Evolutionary conservation across 331 rosid species (phyloP), one percentile per base, ranked within the genome.

Genomic region (Ulmus americana): DNA sequence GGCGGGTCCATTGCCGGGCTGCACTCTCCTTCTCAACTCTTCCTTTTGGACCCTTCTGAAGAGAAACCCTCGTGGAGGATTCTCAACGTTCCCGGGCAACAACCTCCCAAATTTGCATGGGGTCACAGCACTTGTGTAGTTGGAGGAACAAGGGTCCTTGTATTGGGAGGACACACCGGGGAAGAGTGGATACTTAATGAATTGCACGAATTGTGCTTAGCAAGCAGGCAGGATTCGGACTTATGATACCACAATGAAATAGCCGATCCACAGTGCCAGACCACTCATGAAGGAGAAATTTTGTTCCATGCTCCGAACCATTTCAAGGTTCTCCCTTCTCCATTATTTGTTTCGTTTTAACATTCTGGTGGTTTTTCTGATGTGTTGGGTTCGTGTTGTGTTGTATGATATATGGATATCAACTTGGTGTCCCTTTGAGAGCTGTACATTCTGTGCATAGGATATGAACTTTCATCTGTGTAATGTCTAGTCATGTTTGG

Each of bases 121-220:
- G 99, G 98, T 41, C 98, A 92, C 70, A 86, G 95, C 79, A 92
- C 98, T 49, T 86, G 96, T 61, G 95, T 94, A 68, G 95, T 94
- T 63, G 97, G 99, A 68, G 99, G 99, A 60, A 90, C 97, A 0
- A 80, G 95, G 71, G 97, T 94, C 55, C 82, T 94, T 72, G 99
- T 90, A 28, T 74, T 94, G 75, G 99, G 99, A 49, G 99, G 99
- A 69, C 83, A 85, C 65, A 87, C 99, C 0, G 99, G 99, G 5
- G 97, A 94, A 79, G 99, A 94, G 76, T 94, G 99, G 99, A 77
- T 94, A 64, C 95, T 94, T 5, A 89, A 94, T 70, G 99, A 94
- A 80, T 73, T 94, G 87, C 95, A 94, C 22, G 97, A 94, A 76
- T 62, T 94, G 62, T 83, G 99, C 82, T 85, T 94, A 68, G 99